Evolutionary conservation across 768 basidiomycete species (phyloP).

Genomic region (Termitomyces sp.): DNA sequence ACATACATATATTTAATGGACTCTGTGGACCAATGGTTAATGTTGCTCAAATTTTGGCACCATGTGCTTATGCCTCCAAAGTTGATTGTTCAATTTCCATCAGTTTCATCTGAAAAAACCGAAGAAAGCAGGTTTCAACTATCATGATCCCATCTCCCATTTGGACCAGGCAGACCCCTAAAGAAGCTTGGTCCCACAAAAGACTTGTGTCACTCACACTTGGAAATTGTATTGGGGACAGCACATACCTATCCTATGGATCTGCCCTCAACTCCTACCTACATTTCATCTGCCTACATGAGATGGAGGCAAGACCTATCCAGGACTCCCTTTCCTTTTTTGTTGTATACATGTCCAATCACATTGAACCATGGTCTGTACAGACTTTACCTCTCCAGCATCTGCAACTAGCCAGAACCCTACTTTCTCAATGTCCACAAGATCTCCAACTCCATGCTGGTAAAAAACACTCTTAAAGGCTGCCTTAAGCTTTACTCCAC

Average conservation of each 20-base stretch:
- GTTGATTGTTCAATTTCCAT: no score
- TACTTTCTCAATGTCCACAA: conserved; percentile 28
- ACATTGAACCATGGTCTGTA: conserved; percentile 24
- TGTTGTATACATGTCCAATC: background rate
- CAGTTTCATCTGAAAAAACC: no score
- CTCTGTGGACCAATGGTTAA: no score
- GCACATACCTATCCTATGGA: conserved; percentile 19
- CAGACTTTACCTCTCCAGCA: conserved; percentile 25
- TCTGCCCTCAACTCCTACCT: conserved; percentile 26
- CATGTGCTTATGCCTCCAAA: no score
- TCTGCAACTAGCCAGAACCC: conserved; percentile 31
- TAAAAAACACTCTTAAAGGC: conserved; percentile 5
- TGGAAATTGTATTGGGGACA: conserved; percentile 17
- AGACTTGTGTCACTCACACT: conserved; percentile 23
- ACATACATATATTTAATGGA: no score
- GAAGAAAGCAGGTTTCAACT: no score
- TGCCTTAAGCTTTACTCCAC: background rate
- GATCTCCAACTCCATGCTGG: conserved; percentile 18
- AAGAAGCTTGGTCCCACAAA: conserved; percentile 31
- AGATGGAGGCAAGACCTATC: conserved; percentile 26
- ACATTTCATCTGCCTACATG: conserved; percentile 24
- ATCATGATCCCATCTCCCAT: no score
- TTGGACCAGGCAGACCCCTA: conserved; percentile 25
- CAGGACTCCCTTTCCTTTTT: conserved; percentile 24
- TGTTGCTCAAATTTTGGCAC: no score